Base-by-base conservation (phyloP, 1,139 yeast genomes). In the Lodderomyces parapsilosis region DNA sequence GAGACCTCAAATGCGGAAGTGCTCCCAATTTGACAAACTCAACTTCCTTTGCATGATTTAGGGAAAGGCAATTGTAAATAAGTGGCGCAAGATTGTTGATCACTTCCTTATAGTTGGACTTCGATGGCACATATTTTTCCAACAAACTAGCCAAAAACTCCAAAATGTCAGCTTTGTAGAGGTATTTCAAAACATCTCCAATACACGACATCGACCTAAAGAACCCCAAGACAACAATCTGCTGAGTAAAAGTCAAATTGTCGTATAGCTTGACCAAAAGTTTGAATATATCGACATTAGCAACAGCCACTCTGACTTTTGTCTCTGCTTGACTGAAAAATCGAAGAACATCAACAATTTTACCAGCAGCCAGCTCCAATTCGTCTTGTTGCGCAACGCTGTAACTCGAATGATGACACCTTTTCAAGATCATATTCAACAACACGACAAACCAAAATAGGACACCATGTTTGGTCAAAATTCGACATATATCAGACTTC, bases 11-110 rank as follows among this genome's bases (percentile, higher is more conserved):
- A 9, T 68, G 58, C 0, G 85, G 81, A 2, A 83, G 63, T 1
- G 76, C 73, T 1, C 86, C 88, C 38, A 76, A 58, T 27, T 62
- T 61, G 2, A 81, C 80, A 11, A 83, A 63, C 45, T 79, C 83
- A 2, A 65, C 62, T 51, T 81, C 88, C 22, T 77, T 63, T 1
- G 61, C 52, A 43, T 74, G 74, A 50, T 80, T 80, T 50, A 83
- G 66, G 41, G 83, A 79, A 51, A 88, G 81, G 39, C 81, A 68
- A 50, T 80, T 81, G 63, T 75, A 77, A 20, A 78, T 54, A 1
- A 71, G 62, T 0, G 80, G 79, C 38, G 76, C 65, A 3, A 72
- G 58, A 8, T 71, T 56, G 48, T 73, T 74, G 42, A 72, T 58
- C 11, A 67, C 63, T 44, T 76, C 80, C 41, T 68, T 71, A 45